A percentile compares a stretch with the other conserved stretches of the same genome.
phyloP scores from a whole-genome alignment of 1,284 basidiomycete species.

The Rugosomyces carneus region DNA sequence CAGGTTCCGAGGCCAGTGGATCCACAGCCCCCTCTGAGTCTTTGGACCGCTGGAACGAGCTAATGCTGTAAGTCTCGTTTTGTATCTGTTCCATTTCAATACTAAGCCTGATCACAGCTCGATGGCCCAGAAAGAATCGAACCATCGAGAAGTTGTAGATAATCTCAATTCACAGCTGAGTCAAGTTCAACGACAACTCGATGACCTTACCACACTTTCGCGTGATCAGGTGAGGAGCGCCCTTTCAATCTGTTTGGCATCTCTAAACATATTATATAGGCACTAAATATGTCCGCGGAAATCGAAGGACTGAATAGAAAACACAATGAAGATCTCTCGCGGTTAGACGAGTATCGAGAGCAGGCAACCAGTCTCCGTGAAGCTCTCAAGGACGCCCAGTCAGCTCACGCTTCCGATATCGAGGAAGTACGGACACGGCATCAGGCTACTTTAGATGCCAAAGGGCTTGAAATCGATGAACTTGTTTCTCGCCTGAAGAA shows the following conservation, averaged over 20 bases:
- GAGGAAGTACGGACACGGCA: conserved; percentile 49
- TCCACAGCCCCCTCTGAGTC: conserved; percentile 40
- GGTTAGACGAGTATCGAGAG: conserved; percentile 49
- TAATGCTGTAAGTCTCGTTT: conserved; percentile 66
- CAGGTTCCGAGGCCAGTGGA: conserved; percentile 25
- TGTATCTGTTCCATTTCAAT: neutral
- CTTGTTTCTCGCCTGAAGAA: conserved; percentile 35
- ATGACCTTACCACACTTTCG: conserved; percentile 72
- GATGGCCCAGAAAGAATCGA: conserved; percentile 92
- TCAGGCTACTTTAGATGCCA: conserved; percentile 44
- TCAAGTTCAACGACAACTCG: conserved; percentile 70
- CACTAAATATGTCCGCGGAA: conserved; percentile 81
- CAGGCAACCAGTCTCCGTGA: conserved; percentile 52
- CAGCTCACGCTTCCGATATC: conserved; percentile 40
- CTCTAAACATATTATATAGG: conserved; percentile 32
- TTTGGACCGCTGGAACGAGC: conserved; percentile 72
- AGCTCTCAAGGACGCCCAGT: conserved; percentile 43
- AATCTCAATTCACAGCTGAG: conserved; percentile 60
- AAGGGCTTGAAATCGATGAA: conserved; percentile 46
- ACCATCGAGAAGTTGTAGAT: conserved; percentile 73
- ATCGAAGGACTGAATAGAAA: conserved; percentile 67
- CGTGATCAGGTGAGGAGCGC: conserved; percentile 62
- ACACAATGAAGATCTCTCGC: conserved; percentile 45
- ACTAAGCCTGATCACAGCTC: conserved; percentile 43
- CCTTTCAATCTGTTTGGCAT: neutral